phyloP scores from a whole-genome alignment of 768 basidiomycete genomes.

The Porphyrellus cyaneotinctus region DNA sequence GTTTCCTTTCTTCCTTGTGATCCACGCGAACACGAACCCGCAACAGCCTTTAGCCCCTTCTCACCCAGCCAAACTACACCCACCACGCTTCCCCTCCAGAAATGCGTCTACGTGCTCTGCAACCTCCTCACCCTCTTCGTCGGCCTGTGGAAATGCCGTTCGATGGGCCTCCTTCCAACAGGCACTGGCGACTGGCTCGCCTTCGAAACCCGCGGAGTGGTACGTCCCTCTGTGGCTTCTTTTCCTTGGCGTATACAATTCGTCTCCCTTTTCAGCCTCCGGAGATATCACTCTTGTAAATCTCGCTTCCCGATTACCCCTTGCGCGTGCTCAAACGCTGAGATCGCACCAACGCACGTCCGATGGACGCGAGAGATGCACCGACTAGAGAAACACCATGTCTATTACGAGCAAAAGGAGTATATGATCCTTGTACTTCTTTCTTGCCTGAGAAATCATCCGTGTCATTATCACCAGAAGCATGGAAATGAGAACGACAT shows the following conservation, averaged over 20 bases:
- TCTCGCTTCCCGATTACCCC: neutral
- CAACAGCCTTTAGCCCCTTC: conserved; percentile 60
- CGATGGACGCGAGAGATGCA: conserved; percentile 2
- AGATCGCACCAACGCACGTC: neutral
- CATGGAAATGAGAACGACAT: conserved; percentile 13
- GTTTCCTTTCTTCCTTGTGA: neutral
- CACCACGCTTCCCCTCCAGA: conserved; percentile 62
- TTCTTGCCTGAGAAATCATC: conserved; percentile 19
- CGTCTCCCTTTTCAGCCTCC: conserved; percentile 33
- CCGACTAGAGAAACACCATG: conserved; percentile 12
- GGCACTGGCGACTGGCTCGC: conserved; percentile 95
- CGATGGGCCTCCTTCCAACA: conserved; percentile 87
- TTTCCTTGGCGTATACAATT: neutral
- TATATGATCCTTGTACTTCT: conserved; percentile 20
- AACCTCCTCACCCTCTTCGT: conserved; percentile 76
- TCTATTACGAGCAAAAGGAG: conserved; percentile 17
- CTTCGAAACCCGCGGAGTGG: conserved; percentile 76
- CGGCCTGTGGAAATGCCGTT: conserved; percentile 89
- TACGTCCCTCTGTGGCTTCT: conserved; percentile 27
- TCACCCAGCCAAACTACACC: conserved; percentile 42
- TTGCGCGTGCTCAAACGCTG: no score
- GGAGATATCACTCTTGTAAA: conserved; percentile 40
- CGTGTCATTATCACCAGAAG: conserved; percentile 8
- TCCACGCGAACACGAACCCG: no score
- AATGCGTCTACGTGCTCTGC: conserved; percentile 65